Base-by-base conservation (phyloP, 2,329 filamentous ascomycete genomes). In the Plenodomus lindquistii region DNA sequence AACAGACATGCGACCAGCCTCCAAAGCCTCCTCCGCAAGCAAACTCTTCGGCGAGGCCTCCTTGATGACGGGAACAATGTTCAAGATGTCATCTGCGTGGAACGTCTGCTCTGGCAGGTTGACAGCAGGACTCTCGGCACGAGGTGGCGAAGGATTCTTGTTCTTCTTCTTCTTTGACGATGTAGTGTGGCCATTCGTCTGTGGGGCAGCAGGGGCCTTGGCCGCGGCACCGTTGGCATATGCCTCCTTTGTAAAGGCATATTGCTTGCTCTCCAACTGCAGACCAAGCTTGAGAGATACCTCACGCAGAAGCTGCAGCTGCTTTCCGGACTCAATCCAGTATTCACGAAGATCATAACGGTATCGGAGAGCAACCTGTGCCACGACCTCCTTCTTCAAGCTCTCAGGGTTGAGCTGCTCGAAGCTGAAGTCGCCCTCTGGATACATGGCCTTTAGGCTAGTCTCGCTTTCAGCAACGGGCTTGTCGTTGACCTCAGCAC, bases 1-100 rank as follows among this genome's bases (percentile, higher is more conserved):
- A 52, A 99, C 86, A n/a, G 93, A 97, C 68, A 99, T 93, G 44
- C 92, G 89, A 19, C 94, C 94, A 48, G 93, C 94, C 73, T 99
- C 94, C 37, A 99, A 80, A 13, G 94, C 93, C 75, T 99, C 94
- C 72, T 99, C 94, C 0, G 94, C 93, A 52, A 99, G 82, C 20
- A 90, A 80, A 70, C 92, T 97, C 74, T 90, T 88, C 34, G 93
- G 94, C 51, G 89, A 87, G 3, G 94, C 94, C 70, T 99, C 92
- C 79, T 97, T 97, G 66, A 97, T 84, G 38, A 97, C 77, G 7
- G 94, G 94, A n/a, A 97, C 89, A 51, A 97, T 81, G 74, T 97
- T 97, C 59, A 96, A 75, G 55, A 99, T 82, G 62, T 99, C 91
- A 52, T 96, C 91, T 0, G 90, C 79, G 42, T 78, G 81, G 75